A percentile compares a stretch with the other conserved stretches of the same genome.
Evolutionary conservation across 2,329 filamentous ascomycete species (phyloP).

Genomic region (Thelonectria olida): DNA sequence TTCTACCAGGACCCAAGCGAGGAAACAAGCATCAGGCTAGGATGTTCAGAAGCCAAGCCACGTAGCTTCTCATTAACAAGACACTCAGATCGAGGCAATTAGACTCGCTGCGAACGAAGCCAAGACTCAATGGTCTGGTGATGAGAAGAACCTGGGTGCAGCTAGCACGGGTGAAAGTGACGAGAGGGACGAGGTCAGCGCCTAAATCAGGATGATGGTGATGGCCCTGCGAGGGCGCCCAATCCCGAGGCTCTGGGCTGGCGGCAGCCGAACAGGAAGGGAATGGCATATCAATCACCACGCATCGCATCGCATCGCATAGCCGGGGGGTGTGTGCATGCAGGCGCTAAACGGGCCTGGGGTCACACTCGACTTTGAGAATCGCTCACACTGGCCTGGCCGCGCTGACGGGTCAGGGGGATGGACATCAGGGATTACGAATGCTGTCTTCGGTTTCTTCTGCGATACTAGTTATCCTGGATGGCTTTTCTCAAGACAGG

Average conservation of each 20-base stretch:
- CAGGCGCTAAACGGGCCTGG: constrained; percentile 14
- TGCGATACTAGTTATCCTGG: background rate
- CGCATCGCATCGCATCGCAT: constrained; percentile 7
- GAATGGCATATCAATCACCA: constrained; percentile 18
- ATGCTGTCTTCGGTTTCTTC: background rate
- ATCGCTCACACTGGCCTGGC: constrained; percentile 25
- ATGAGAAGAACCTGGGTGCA: constrained; percentile 34
- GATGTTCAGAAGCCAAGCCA: constrained; percentile 18
- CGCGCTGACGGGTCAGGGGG: constrained; percentile 32
- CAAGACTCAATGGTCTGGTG: constrained; percentile 39
- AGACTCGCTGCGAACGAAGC: constrained; percentile 22
- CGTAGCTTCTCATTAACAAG: constrained; percentile 18
- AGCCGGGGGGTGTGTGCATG: background rate
- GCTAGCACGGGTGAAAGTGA: constrained; percentile 18
- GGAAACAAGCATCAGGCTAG: background rate
- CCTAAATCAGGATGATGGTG: constrained; percentile 36
- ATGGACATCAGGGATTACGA: constrained; percentile 36
- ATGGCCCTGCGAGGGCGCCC: too few relatives aligned
- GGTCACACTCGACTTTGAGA: constrained; percentile 14
- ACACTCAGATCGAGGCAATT: constrained; percentile 2
- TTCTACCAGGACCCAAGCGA: background rate
- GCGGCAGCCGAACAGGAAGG: constrained; percentile 7
- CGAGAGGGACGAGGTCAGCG: constrained; percentile 39
- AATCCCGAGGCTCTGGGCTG: constrained; percentile 18
- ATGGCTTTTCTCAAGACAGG: background rate